phyloP scores from a whole-genome alignment of 1,284 basidiomycete species.

The Cystobasidiaceae sp. region DNA sequence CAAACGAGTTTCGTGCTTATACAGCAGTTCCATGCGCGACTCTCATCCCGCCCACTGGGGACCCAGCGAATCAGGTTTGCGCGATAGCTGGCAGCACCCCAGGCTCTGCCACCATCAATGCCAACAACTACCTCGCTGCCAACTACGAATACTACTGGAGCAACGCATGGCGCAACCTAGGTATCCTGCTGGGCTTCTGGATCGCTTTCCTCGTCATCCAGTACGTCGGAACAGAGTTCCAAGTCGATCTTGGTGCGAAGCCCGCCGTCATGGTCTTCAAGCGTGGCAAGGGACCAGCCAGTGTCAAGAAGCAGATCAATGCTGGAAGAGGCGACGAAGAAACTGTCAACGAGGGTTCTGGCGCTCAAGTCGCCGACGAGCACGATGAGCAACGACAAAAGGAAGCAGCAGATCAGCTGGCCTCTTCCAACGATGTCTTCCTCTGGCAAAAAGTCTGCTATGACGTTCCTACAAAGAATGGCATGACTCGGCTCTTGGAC shows the following conservation, averaged over 20 bases:
- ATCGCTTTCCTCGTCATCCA: slow-evolving; percentile 51
- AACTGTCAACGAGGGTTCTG: slow-evolving; percentile 1
- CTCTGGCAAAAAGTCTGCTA: slow-evolving; percentile 50
- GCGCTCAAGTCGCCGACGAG: not conserved
- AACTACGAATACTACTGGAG: slow-evolving; percentile 58
- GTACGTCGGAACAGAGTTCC: slow-evolving; percentile 55
- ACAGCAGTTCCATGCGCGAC: slow-evolving; percentile 40
- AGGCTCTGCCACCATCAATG: slow-evolving; percentile 49
- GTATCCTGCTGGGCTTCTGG: slow-evolving; percentile 52
- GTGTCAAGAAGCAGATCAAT: slow-evolving; percentile 37
- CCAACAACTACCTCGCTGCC: slow-evolving; percentile 52
- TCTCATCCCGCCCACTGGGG: slow-evolving; percentile 47
- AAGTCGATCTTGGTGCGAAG: slow-evolving; percentile 50
- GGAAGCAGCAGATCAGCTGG: slow-evolving; percentile 41
- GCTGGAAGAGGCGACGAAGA: slow-evolving; percentile 31
- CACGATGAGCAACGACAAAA: slow-evolving; percentile 2
- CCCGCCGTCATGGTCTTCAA: slow-evolving; percentile 53
- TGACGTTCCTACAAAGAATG: slow-evolving; percentile 55
- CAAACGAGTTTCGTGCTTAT: slow-evolving; percentile 56
- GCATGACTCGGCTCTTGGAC: slow-evolving; percentile 12
- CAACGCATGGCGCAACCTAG: slow-evolving; percentile 64
- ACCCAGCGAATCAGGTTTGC: slow-evolving; percentile 48
- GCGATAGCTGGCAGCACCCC: slow-evolving; percentile 41
- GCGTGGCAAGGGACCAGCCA: slow-evolving; percentile 48
- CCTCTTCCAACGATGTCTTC: slow-evolving; percentile 49